These are phyloP conservation scores for Botrytis elliptica DNA, from an alignment of 2,329 filamentous ascomycete species.

Conservation along the genomic window DNA sequence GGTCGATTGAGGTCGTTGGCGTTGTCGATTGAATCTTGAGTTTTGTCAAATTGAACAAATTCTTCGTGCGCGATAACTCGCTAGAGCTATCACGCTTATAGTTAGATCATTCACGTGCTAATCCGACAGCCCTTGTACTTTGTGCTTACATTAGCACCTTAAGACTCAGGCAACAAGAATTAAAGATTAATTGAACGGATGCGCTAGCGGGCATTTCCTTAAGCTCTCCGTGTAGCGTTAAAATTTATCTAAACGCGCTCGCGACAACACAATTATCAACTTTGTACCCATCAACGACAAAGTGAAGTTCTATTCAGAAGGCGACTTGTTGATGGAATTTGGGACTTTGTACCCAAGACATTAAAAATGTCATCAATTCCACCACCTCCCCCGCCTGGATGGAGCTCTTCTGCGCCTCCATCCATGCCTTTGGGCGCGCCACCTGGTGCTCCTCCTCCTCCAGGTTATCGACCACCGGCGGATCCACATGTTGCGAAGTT, in stretches of 20 bases:
- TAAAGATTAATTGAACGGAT: slow-evolving; percentile 9
- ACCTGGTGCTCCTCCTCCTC: slow-evolving; percentile 67
- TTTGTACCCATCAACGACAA: slow-evolving; percentile 18
- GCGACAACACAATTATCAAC: slow-evolving; percentile 14
- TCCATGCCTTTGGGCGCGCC: slow-evolving; percentile 49
- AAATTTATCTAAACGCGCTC: slow-evolving; percentile 21
- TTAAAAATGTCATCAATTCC: slow-evolving; percentile 57
- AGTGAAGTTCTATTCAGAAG: slow-evolving; percentile 17
- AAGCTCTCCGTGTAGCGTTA: slow-evolving; percentile 6
- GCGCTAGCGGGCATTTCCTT: slow-evolving; percentile 20
- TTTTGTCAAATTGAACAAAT: slow-evolving; percentile 17
- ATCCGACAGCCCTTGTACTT: not conserved
- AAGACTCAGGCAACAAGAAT: not conserved
- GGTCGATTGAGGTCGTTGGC: slow-evolving; percentile 37
- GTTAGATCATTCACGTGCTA: slow-evolving; percentile 13
- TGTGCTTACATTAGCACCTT: not conserved
- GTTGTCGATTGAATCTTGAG: slow-evolving; percentile 21
- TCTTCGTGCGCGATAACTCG: slow-evolving; percentile 19
- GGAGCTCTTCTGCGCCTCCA: slow-evolving; percentile 53
- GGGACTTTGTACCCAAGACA: slow-evolving; percentile 30
- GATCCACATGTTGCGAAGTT: slow-evolving; percentile 91
- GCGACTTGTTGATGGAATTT: slow-evolving; percentile 29
- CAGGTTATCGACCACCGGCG: slow-evolving; percentile 75
- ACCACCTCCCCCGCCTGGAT: slow-evolving; percentile 67
- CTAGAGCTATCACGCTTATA: slow-evolving; percentile 18